Evolutionary conservation across 2,329 filamentous ascomycete genomes (phyloP).

Genomic region (Daldinia eschscholtzii): DNA sequence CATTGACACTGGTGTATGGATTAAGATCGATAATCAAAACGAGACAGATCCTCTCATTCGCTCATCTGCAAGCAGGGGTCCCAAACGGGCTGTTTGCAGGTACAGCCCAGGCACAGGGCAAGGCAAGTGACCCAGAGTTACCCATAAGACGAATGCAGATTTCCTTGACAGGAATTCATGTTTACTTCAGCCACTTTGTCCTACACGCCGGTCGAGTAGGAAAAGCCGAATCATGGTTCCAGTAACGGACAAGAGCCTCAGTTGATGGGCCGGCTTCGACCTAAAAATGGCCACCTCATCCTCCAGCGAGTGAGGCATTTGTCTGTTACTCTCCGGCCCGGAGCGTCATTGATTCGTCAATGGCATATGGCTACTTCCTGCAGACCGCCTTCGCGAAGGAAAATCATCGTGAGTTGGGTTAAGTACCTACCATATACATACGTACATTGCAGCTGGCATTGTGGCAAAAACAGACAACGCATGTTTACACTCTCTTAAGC

Average conservation of each 20-base stretch:
- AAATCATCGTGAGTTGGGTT: neutral
- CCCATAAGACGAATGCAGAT: neutral
- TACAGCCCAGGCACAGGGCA: constrained; percentile 16
- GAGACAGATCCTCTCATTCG: constrained; percentile 28
- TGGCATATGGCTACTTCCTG: neutral
- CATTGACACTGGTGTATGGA: constrained; percentile 23
- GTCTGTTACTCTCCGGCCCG: neutral
- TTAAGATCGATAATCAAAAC: constrained; percentile 18
- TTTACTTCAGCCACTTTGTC: neutral
- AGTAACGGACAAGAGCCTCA: constrained; percentile 5
- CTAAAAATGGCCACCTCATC: neutral
- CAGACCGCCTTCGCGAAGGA: constrained; percentile 8
- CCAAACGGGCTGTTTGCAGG: constrained; percentile 37
- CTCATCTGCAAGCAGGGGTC: constrained; percentile 33
- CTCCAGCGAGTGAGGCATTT: constrained; percentile 2
- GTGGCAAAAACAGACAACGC: constrained; percentile 12
- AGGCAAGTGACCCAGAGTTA: constrained; percentile 30
- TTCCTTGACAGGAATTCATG: neutral
- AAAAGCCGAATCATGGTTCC: neutral
- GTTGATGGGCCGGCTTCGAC: neutral
- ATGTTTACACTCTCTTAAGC: neutral
- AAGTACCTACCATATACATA: neutral
- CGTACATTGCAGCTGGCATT: constrained; percentile 2
- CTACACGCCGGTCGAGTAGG: neutral
- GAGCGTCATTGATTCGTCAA: constrained; percentile 7